Conservation (phyloP, 1,139 yeast genomes). For the Geotrichum phurueaensis region DNA sequence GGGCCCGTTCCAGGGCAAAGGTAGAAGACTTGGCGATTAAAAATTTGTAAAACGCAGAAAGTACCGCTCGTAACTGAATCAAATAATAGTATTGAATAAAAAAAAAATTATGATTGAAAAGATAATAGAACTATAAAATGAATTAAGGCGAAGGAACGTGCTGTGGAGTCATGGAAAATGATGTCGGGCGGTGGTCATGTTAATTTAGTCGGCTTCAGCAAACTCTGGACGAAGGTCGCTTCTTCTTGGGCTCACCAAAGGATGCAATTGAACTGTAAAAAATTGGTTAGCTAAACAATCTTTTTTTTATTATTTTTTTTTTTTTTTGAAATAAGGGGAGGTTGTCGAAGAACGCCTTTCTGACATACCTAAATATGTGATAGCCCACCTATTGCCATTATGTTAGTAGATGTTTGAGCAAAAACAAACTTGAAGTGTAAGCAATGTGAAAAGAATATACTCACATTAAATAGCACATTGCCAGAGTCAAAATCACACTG, state of each 20-base stretch:
- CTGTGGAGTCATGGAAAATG: not conserved
- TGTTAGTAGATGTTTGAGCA: conserved; percentile 8
- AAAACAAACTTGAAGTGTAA: not conserved
- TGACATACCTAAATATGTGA: conserved; percentile 56
- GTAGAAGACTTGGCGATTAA: conserved; percentile 29
- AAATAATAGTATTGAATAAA: not conserved
- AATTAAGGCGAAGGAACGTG: not conserved
- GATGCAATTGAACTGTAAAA: conserved; percentile 60
- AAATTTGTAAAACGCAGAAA: not conserved
- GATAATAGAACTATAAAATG: not conserved
- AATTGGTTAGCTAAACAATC: conserved; percentile 50
- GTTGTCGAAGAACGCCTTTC: not conserved
- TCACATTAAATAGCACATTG: conserved; percentile 85
- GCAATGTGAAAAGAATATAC: conserved; percentile 11
- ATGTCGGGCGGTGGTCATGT: not conserved
- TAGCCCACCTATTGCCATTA: conserved; percentile 51
- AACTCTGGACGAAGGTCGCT: conserved; percentile 65
- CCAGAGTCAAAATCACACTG: conserved; percentile 69
- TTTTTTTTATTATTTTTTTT: not conserved
- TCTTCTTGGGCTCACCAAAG: conserved; percentile 66
- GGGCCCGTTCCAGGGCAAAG: conserved; percentile 23
- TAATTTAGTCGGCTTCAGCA: conserved; percentile 30
- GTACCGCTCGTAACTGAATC: not conserved
- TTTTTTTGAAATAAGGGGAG: conserved; percentile 22
- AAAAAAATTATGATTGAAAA: not conserved